Base-by-base conservation (phyloP, 192 early-diverging fungal genomes). In the Backusella parvicylindrica region DNA sequence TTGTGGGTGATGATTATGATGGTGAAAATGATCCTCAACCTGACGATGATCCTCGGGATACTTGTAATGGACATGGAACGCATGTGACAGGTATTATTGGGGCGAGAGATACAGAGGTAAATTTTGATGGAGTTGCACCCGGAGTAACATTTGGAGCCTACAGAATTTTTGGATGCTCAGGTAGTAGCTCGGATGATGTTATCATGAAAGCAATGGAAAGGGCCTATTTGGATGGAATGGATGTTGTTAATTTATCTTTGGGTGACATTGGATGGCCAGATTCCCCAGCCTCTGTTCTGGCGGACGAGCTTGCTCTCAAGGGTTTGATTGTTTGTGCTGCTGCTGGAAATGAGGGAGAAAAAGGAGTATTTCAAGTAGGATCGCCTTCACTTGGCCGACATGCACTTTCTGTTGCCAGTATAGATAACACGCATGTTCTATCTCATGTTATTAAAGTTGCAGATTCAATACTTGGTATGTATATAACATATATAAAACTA, bases 41-140 rank as follows among this genome's bases (percentile, higher is more conserved):
- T 21, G 84, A 82, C 47, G 16, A 67, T 30, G 82, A 87, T 66
- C 88, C 87, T 5, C 70, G 80, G 35, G 87, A 89, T 68, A 73
- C 40, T 16, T 89, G 87, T 72, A 74, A 80, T 38, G 85, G 84
- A 6, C 87, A 89, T 66, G 86, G 84, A 16, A 80, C 84, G 11
- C 86, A 88, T 74, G 83, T 84, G 3, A 84, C 83, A 31, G 86
- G 86, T 73, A 95, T 95, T 33, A 88, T 94, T 72, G 92, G 88
- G 15, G 93, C 90, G 15, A 83, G 89, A n/a, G 89, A 91, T 75
- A 30, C 40, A 2, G 56, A 35, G 8, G 78, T 72, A 36, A 74
- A 79, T n/a, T 86, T 95, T 70, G 80, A 75, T 31, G 96, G 96
- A 50, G 92, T 96, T 23, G 95, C 94, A 16, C 96, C 96, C 0